Percentiles rank a stretch among this genome's conserved stretches.
phyloP scores from a whole-genome alignment of 1,139 yeast genomes.

The Geotrichum bryndzae region DNA sequence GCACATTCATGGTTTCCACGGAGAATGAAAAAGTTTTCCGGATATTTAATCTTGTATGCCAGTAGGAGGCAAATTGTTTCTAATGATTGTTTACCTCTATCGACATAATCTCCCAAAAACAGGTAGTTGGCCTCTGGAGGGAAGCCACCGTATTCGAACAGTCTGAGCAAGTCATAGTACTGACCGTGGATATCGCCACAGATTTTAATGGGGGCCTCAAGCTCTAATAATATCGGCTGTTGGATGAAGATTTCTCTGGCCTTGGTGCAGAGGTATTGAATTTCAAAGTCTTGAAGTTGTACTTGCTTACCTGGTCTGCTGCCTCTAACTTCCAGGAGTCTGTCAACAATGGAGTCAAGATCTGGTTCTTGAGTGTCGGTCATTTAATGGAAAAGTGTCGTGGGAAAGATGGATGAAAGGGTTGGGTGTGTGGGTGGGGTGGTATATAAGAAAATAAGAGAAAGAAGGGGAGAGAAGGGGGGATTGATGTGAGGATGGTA shows the following conservation, averaged over 20 bases:
- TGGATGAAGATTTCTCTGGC: constrained; percentile 97
- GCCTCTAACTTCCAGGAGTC: constrained; percentile 95
- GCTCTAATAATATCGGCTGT: constrained; percentile 90
- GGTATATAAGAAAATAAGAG: neutral
- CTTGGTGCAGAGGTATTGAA: constrained; percentile 90
- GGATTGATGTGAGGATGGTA: neutral
- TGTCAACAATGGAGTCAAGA: constrained; percentile 93
- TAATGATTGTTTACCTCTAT: constrained; percentile 88
- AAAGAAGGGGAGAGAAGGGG: neutral
- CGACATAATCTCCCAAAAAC: constrained; percentile 93
- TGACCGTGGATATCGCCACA: constrained; percentile 97
- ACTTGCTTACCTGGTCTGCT: constrained; percentile 98
- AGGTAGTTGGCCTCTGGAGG: constrained; percentile 94
- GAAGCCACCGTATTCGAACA: constrained; percentile 93
- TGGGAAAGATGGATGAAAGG: neutral
- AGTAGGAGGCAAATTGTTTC: constrained; percentile 81
- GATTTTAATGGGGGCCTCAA: constrained; percentile 94
- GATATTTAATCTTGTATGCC: constrained; percentile 91
- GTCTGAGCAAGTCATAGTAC: constrained; percentile 80
- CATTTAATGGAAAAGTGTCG: constrained; percentile 28
- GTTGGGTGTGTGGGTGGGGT: neutral
- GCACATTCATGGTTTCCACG: constrained; percentile 98
- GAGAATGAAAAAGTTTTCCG: constrained; percentile 86
- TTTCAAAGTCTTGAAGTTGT: constrained; percentile 86
- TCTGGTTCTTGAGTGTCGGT: constrained; percentile 81